Base-by-base conservation (phyloP, 2,329 filamentous ascomycete species). In the Harringtonia aguacate region DNA sequence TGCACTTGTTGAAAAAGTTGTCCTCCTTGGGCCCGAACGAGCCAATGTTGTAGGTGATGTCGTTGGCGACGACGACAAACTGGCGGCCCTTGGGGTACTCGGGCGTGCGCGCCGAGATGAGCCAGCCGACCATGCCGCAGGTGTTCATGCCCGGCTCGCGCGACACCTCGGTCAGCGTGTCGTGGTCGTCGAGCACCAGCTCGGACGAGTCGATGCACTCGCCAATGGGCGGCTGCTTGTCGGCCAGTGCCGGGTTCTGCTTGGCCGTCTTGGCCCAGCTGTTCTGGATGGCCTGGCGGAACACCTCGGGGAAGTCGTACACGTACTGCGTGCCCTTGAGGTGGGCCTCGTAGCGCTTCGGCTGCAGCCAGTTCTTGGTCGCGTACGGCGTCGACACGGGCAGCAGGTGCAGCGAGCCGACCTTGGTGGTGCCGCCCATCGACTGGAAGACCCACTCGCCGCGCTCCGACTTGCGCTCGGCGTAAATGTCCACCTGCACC, bases 291-390 rank as follows among this genome's bases (percentile, higher is more conserved):
- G 92, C 88, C 67, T 97, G 92, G 59, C 92, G 81, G 84, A 98
- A 98, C 39, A 98, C 81, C 74, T 98, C 92, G 27, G 92, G 92
- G 83, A 98, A 98, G 66, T 98, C 92, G 63, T 98, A 98, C 44
- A 97, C 92, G 62, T 95, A 98, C 67, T 98, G 92, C 24, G 92
- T 98, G 52, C 92, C 92, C 89, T 98, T 95, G 50, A 97, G 72
- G 63, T 98, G 92, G 54, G 92, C 92, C 82, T 95, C 95, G 81
- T 98, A 97, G 56, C 92, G 81, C 81, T 97, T 97, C 50, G 92
- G 92, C 69, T 98, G 92, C 48, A 98, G 77, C 73, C 89, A 94
- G 66, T 95, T 94, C 80, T 98, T 98, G 59, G 90, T 95, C 31
- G 90, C 84, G 66, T 98, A 98, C 20, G 92, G 88, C 4, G 88